These are phyloP conservation scores for Firmiana major DNA, from an alignment of 345 rosid genomes.

Conservation along the genomic window DNA sequence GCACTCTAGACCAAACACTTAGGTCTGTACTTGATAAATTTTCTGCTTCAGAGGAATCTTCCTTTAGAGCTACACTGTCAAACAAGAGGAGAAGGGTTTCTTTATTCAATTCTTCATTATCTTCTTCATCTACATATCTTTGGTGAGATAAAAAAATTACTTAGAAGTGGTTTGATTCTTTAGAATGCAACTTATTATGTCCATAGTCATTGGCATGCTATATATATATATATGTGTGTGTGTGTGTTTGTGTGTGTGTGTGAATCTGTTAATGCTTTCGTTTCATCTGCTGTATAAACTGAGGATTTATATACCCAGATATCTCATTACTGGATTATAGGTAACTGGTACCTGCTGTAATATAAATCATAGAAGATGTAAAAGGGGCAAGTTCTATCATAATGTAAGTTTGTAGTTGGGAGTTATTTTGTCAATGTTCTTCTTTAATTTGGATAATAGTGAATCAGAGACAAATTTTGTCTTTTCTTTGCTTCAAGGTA, in stretches of 20 bases:
- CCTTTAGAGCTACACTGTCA: slow-evolving; percentile 22
- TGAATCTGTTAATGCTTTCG: slow-evolving; percentile 5
- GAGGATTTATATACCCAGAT: not conserved
- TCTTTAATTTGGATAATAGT: not conserved
- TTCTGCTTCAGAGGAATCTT: slow-evolving; percentile 29
- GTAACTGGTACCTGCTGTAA: not conserved
- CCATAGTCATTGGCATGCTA: not conserved
- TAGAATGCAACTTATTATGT: slow-evolving; percentile 1
- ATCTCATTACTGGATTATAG: not conserved
- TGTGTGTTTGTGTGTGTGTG: too few species aligned
- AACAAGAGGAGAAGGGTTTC: slow-evolving; percentile 36
- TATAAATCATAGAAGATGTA: not conserved
- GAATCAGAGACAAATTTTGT: not conserved
- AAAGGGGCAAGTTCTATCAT: not conserved
- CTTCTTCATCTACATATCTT: slow-evolving; percentile 19
- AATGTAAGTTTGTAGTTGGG: not conserved
- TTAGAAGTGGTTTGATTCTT: not conserved
- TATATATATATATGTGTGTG: not conserved
- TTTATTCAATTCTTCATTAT: slow-evolving; percentile 32
- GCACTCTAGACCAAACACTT: slow-evolving; percentile 34
- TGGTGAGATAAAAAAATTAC: slow-evolving; percentile 23
- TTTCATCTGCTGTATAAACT: slow-evolving; percentile 9
- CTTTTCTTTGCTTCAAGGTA: not conserved
- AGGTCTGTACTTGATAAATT: slow-evolving; percentile 38
- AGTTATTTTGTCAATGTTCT: not conserved